Conservation (phyloP, 225 moss, liverwort and hornwort genomes). For the Climacium dendroides region DNA sequence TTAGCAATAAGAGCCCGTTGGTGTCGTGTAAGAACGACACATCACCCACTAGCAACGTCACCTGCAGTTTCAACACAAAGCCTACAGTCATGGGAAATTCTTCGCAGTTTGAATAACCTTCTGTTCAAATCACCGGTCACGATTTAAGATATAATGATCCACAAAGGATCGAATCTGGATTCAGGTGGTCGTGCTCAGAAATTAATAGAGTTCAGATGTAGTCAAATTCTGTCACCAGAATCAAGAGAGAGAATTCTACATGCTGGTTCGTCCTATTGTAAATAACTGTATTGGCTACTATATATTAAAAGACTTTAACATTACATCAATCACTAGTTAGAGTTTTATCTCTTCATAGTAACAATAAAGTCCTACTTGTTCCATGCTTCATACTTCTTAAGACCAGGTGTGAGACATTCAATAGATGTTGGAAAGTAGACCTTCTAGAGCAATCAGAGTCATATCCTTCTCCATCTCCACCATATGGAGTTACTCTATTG, state of each 20-base stretch:
- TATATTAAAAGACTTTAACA: neutral
- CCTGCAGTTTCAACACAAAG: constrained; percentile 33
- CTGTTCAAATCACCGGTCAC: neutral
- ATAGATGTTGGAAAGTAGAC: neutral
- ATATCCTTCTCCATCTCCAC: neutral
- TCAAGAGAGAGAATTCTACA: neutral
- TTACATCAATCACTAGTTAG: neutral
- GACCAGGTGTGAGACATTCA: neutral
- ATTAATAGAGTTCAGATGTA: neutral
- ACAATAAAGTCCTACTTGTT: neutral
- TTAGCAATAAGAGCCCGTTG: constrained; percentile 75
- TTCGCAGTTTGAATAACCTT: neutral
- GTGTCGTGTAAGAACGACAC: constrained; percentile 96
- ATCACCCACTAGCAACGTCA: constrained; percentile 89
- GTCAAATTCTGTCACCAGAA: neutral
- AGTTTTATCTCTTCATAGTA: neutral
- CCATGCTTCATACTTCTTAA: neutral
- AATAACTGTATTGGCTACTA: neutral
- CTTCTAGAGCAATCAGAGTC: neutral
- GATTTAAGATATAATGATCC: neutral
- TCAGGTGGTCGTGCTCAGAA: neutral
- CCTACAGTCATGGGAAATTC: neutral
- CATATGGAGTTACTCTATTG: neutral
- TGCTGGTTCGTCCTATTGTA: neutral
- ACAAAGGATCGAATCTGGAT: neutral